Conservation (phyloP, 2,329 filamentous ascomycete species). For the Aspergillus pseudonomiae region DNA sequence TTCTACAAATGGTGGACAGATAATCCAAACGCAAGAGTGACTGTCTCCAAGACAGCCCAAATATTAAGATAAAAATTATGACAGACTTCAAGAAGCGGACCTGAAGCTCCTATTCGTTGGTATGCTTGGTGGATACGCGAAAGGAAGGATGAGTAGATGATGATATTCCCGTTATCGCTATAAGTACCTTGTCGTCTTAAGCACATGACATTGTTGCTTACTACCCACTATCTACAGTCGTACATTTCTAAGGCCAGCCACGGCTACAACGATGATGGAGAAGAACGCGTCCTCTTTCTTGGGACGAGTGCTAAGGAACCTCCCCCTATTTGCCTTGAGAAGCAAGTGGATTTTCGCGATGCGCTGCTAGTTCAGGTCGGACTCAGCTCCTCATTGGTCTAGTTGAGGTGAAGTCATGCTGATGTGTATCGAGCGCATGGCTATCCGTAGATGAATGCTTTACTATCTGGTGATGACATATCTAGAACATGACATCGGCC, state of each 20-base stretch:
- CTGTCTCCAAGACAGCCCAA: neutral
- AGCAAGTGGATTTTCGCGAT: neutral
- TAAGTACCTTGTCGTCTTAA: neutral
- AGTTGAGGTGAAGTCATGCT: neutral
- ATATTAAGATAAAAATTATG: neutral
- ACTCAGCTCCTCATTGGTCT: neutral
- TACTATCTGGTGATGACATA: no score
- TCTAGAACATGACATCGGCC: neutral
- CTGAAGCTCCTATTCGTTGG: neutral
- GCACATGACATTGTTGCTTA: neutral
- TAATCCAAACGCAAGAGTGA: neutral
- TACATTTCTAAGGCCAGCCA: neutral
- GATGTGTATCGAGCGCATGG: neutral
- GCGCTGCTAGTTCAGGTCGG: neutral
- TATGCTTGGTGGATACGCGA: neutral
- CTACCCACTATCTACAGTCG: neutral
- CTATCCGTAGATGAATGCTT: neutral
- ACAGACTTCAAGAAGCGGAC: neutral
- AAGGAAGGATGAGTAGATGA: neutral
- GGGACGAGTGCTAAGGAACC: neutral
- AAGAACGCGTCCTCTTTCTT: neutral
- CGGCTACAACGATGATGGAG: neutral
- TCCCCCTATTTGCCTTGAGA: neutral
- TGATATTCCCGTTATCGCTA: no score
- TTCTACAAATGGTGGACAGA: neutral